Evolutionary conservation across 192 early-diverging fungal species (phyloP), one percentile per base, ranked within the genome.

Genomic region (Glomus cerebriforme): DNA sequence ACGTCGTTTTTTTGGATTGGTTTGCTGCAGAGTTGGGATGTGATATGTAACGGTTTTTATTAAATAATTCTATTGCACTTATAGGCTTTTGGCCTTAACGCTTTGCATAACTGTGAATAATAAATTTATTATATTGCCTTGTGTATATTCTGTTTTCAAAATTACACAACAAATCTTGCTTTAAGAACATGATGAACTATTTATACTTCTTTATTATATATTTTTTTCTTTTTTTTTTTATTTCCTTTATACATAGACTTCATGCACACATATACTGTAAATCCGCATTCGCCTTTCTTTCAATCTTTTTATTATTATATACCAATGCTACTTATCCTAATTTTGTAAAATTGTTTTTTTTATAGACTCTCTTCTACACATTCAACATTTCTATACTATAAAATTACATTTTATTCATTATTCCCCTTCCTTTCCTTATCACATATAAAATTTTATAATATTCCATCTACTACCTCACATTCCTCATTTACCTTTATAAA

Each of bases 1-100:
- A 78, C 32, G 77, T 78, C 49, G 63, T 78, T 27, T 78, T 78
- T 69, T 78, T 78, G 77, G 77, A 78, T 78, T 78, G 77, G 77
- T 78, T 78, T 37, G 65, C 77, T n/a, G 39, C 68, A 35, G 77
- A 78, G 34, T 32, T 78, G 24, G 77, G 77, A 34, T 69, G 77
- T 35, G 39, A 76, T 15, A 29, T 60, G 24, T 58, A 60, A 60
- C 34, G 49, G n/a, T n/a, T n/a, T n/a, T n/a, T n/a, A n/a, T n/a
- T n/a, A 54, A 54, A 22, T 17, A 5, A 5, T 43, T 5, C 10
- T 43, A 43, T 9, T 0, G 7, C 10, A 43, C 39, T 12, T 22
- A 54, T 54, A 54, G n/a, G 3, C 15, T 17, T 54, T 4, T 22
- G 4, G 1, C 17, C 13, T 19, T 19, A 49, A 54, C 0, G n/a